Conservation (phyloP, 192 early-diverging fungal species). For the Coemansia sp. region DNA sequence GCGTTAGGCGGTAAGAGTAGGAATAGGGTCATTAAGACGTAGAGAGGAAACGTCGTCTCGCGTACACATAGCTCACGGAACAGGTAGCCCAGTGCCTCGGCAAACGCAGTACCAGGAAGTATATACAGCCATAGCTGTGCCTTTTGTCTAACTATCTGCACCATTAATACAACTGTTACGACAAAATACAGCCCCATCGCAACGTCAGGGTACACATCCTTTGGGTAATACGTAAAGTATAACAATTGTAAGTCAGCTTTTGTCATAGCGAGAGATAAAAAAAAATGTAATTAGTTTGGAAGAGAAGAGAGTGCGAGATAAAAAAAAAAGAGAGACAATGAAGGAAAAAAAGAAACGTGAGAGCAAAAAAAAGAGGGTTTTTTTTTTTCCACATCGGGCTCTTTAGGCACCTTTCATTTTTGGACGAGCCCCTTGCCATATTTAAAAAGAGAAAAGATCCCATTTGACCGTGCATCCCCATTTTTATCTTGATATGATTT, state of each 20-base stretch:
- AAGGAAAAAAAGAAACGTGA: neutral
- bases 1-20: constrained; percentile 42
- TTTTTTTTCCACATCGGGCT: neutral
- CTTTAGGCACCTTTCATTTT: too few relatives aligned
- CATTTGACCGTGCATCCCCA: too few relatives aligned
- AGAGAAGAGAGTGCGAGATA: neutral
- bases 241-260: constrained; percentile 14
- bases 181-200: constrained; percentile 26
- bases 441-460: too few relatives aligned
- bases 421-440: too few relatives aligned
- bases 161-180: constrained; percentile 9
- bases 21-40: constrained; percentile 44
- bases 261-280: neutral
- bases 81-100: constrained; percentile 38
- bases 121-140: constrained; percentile 44
- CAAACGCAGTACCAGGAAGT: constrained; percentile 34
- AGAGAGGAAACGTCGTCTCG: constrained; percentile 41
- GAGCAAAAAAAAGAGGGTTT: neutral
- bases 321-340: neutral
- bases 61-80: constrained; percentile 40
- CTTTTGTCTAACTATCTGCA: constrained; percentile 18
- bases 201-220: constrained; percentile 33
- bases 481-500: too few relatives aligned
- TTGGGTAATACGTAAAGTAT: constrained; percentile 50
- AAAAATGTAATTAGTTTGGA: neutral